A percentile compares a stretch with the other conserved stretches of the same genome.
Conservation (phyloP, 768 basidiomycete species). For the Stropharia rugosoannulata region DNA sequence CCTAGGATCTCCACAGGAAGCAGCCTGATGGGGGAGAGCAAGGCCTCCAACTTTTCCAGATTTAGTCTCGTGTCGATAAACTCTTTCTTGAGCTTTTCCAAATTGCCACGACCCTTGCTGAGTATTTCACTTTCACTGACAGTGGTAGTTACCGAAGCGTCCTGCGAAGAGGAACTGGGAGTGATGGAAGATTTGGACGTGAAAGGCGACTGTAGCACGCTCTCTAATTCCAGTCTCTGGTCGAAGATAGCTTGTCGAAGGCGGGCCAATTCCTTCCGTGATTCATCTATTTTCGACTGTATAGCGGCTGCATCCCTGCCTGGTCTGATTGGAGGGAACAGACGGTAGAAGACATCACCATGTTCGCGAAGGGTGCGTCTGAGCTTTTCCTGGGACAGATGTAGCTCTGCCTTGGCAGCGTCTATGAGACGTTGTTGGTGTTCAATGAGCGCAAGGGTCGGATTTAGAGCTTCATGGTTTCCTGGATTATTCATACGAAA, state of each 20-base stretch:
- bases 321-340: conserved; percentile 2
- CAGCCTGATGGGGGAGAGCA: conserved; percentile 23
- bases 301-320: conserved; percentile 1
- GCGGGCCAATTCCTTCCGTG: conserved; percentile 1
- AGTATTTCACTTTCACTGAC: neutral
- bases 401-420: conserved; percentile 5
- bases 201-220: neutral
- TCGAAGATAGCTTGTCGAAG: conserved; percentile 4
- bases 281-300: conserved; percentile 1
- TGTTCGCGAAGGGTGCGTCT: conserved; percentile 2
- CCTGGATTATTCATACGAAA: neutral
- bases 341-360: conserved; percentile 6
- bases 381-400: conserved; percentile 1
- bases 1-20: conserved; percentile 23
- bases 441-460: neutral
- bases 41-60: conserved; percentile 3
- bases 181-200: neutral
- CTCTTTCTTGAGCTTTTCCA: conserved; percentile 1
- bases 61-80: neutral
- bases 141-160: neutral
- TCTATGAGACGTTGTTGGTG: conserved; percentile 5
- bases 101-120: neutral
- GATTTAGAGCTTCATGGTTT: neutral
- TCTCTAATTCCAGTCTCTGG: conserved; percentile 5
- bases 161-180: neutral